phyloP scores from a whole-genome alignment of 805 yeast species.

The Lachancea thermotolerans region DNA sequence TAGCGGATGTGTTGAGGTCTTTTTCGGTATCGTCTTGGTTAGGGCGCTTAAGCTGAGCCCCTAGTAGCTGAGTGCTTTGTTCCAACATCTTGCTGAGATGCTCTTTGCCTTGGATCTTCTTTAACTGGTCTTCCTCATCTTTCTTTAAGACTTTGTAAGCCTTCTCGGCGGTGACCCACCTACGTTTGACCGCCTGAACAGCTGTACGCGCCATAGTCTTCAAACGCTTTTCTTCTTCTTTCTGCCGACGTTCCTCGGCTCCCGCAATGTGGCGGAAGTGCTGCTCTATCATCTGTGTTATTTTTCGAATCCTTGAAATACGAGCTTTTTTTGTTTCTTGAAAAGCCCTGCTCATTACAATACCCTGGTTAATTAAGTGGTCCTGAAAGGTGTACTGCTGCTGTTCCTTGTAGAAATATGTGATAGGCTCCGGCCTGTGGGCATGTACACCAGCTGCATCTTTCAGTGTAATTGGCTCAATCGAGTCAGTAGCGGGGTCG shows the following conservation, averaged over 20 bases:
- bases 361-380: constrained; percentile 69
- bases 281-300: constrained; percentile 75
- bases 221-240: constrained; percentile 67
- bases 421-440: constrained; percentile 44
- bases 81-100: constrained; percentile 83
- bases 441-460: constrained; percentile 31
- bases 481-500: constrained; percentile 33
- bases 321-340: constrained; percentile 59
- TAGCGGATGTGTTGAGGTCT: constrained; percentile 7
- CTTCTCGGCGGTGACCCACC: constrained; percentile 87
- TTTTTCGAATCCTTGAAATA: constrained; percentile 58
- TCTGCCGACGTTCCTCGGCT: constrained; percentile 74
- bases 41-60: constrained; percentile 61
- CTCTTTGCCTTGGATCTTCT: constrained; percentile 75
- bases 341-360: constrained; percentile 61
- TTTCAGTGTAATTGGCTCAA: constrained; percentile 41
- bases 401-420: constrained; percentile 31
- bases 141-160: constrained; percentile 68
- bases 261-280: constrained; percentile 84
- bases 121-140: constrained; percentile 70
- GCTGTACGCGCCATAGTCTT: constrained; percentile 71
- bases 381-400: constrained; percentile 54
- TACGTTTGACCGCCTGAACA: constrained; percentile 75
- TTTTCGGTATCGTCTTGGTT: constrained; percentile 21
- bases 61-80: constrained; percentile 83